Base-by-base conservation (phyloP, 1,284 basidiomycete species). In the Marasmius tenuissimus region DNA sequence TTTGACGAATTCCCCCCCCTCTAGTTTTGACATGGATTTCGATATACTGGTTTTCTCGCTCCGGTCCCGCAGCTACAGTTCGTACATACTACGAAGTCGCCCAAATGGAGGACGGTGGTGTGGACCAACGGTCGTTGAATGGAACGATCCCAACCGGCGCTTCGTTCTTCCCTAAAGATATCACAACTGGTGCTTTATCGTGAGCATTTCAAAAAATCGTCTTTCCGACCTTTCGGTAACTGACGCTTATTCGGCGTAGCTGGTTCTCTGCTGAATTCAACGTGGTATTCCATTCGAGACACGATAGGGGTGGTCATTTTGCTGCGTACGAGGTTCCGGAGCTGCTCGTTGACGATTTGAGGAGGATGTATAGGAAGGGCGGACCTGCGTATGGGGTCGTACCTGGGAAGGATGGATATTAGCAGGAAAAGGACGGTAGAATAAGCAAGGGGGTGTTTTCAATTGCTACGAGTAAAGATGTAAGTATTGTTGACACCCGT, bases 1-100 rank as follows among this genome's bases (percentile, higher is more conserved):
- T 16, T 38, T 16, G 49, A 12, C 6, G 47, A 59, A 34, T 52
- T 58, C n/a, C 2, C 6, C 20, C 35, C 22, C 38, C 37, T 18
- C 27, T 39, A 78, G 78, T 79, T 8, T 60, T 79, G 42, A 75
- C 73, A 2, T 79, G 77, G 77, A 65, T 78, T 14, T 77, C 75
- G 4, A 69, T 78, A 14, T 78, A 76, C 65, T 74, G 71, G 69
- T 76, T 78, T 63, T 77, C 77, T n/a, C 68, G 72, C 6, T 71
- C 72, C 0, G 76, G 77, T 0, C 76, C 78, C 4, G 74, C 75
- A 1, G 75, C 76, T 0, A 73, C 75, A 2, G n/a, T 73, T n/a
- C 64, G 77, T 22, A 78, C 78, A 47, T 79, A 80, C 63, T 76
- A 74, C 63, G 77, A 79, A 65, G 53, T 66, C 11, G 55, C 40